Base-by-base conservation (phyloP, 164 flowering plant genomes). In the Warburgia ugandensis region DNA sequence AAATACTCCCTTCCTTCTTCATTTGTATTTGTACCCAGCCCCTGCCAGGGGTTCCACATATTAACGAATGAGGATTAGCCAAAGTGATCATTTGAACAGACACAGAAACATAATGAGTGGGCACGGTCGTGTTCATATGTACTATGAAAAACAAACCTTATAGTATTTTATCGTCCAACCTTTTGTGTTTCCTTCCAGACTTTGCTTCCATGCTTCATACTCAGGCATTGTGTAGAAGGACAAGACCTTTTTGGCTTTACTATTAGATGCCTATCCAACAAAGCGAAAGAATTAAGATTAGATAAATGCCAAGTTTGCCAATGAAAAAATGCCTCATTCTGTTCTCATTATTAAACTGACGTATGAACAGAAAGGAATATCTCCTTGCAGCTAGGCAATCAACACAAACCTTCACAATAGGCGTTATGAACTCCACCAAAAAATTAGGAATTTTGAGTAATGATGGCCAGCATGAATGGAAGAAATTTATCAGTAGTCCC, bases 391-490 rank as follows among this genome's bases (percentile, higher is more conserved):
- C n/a, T n/a, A n/a, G n/a, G n/a, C n/a, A n/a, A 3, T 16, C 3
- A 39, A 16, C 2, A 9, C 43, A n/a, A n/a, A 84, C 98, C 95
- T 87, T 92, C 50, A 92, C 91, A 55, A 92, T 82, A 4, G 97
- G 99, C 5, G 97, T 92, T 2, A 86, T 82, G 43, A 92, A 88
- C 70, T 86, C 95, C 64, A 92, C 69, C 21, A 92, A 45, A 64
- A 88, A 92, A 2, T 86, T 78, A 17, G 94, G 99, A 54, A 86
- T 52, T 66, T 73, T 84, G 6, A 88, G 80, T 56, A 88, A 63
- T 17, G 99, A 83, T 23, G 99, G 97, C 99, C 99, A 92, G 64
- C 85, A 88, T 26, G 89, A 63, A 54, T 92, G 97, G 60, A 92
- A 76, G 59, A 92, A 84, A 58, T 92, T 92, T 39, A 92, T 88